phyloP scores from a whole-genome alignment of 352 stramenopile genomes.

The Phytopythium helicoides region DNA sequence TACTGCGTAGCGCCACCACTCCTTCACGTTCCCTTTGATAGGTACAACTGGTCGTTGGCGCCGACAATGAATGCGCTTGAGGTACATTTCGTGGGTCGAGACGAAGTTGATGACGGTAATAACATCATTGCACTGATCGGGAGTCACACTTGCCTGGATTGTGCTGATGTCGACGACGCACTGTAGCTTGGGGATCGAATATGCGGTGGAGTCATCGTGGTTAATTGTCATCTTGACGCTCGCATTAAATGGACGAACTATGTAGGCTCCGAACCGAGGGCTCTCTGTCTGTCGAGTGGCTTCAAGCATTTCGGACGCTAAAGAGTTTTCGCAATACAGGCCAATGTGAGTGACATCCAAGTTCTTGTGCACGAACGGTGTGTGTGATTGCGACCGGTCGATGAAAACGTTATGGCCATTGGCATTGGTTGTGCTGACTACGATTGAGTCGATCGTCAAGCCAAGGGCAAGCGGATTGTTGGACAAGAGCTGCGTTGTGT shows the following conservation, averaged over 20 bases:
- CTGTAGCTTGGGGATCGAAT: constrained; percentile 68
- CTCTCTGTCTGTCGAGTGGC: constrained; percentile 16
- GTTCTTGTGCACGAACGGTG: constrained; percentile 77
- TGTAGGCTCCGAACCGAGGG: constrained; percentile 32
- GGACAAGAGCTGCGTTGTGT: constrained; percentile 60
- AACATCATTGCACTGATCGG: constrained; percentile 75
- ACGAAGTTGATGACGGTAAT: constrained; percentile 77
- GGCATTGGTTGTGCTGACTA: constrained; percentile 71
- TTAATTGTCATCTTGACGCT: constrained; percentile 78
- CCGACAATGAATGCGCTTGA: constrained; percentile 79
- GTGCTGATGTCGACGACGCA: constrained; percentile 69
- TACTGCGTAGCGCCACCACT: constrained; percentile 82
- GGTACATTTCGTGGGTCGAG: constrained; percentile 76
- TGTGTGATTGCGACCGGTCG: constrained; percentile 71
- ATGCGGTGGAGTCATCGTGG: constrained; percentile 62
- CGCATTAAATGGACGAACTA: constrained; percentile 74
- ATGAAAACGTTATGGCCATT: constrained; percentile 80
- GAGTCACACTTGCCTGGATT: constrained; percentile 60
- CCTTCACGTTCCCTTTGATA: constrained; percentile 39
- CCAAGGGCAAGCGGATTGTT: constrained; percentile 63
- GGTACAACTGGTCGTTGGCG: constrained; percentile 54
- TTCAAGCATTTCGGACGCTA: constrained; percentile 20
- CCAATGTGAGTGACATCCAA: constrained; percentile 57
- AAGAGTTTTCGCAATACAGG: constrained; percentile 64
- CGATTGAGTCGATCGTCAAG: constrained; percentile 73